Base-by-base conservation (phyloP, 2,329 filamentous ascomycete species). In the Cladosporium sp. region DNA sequence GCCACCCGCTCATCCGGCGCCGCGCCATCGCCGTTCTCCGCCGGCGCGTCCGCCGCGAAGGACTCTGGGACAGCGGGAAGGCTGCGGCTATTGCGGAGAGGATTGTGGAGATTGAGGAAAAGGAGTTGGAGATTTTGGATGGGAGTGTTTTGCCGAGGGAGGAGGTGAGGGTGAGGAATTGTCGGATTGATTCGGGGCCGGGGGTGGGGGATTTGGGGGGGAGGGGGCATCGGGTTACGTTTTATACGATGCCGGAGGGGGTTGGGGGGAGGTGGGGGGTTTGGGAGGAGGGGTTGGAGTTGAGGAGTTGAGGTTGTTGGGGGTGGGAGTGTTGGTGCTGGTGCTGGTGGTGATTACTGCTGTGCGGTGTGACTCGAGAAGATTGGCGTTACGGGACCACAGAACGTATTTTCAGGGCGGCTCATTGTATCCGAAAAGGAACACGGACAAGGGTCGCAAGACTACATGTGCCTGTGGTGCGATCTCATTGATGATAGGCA, bases 21-120 rank as follows among this genome's bases (percentile, higher is more conserved):
- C 64, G 67, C 43, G 71, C 72, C 0, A 70, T 74, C 46, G 66
- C 65, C 1, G 51, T 73, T 1, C 64, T 74, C 18, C 62, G 67
- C 34, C 58, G 56, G 10, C 64, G 53, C 1, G 60, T 65, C 4
- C 60, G 68, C 1, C 65, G 70, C 23, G 72, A 74, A 30, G 70
- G 70, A 1, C 63, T 71, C 1, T 71, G 68, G 68, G 68, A 70
- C 23, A 65, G 66, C 1, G 57, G 57, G 0, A 43, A 66, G 10
- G 66, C 67, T 16, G 72, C 70, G 10, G 67, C 63, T 28, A 63
- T 69, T 23, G 70, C 67, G 5, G 65, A 67, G 46, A 65, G 67
- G 34, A 49, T 67, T 6, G 65, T 66, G 58, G 32, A 57, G 36
- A 30, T 68, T 58, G 69, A 71, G 63, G 69, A 71, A 43, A 43